Conservation (phyloP, 1,284 basidiomycete species). For the Cutaneotrichosporon sp. region DNA sequence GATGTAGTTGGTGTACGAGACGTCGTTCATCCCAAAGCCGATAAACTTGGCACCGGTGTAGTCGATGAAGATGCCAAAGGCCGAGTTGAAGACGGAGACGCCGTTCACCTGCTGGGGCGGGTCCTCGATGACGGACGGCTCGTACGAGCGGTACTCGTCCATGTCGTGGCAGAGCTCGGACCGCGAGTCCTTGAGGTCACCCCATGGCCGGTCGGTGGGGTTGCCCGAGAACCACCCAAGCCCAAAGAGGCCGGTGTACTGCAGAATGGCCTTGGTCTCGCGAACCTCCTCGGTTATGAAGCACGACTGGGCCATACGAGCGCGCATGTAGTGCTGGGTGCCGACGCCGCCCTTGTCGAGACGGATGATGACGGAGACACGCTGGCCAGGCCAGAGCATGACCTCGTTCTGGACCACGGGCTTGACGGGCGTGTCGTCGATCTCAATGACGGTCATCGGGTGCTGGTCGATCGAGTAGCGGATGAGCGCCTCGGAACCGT, state of each 20-base stretch:
- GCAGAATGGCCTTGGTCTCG: conserved; percentile 11
- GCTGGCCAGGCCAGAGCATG: conserved; percentile 35
- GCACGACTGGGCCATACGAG: conserved; percentile 25
- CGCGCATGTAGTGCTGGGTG: conserved; percentile 44
- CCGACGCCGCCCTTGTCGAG: conserved; percentile 34
- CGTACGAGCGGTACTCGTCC: conserved; percentile 10
- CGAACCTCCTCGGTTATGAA: background rate
- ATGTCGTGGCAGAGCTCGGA: conserved; percentile 13
- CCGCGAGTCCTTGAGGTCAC: conserved; percentile 4
- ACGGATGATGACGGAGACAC: conserved; percentile 44
- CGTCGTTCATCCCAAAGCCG: conserved; percentile 35
- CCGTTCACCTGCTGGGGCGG: background rate
- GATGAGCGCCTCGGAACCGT: conserved; percentile 20
- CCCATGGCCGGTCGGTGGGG: conserved; percentile 31
- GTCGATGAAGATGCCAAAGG: conserved; percentile 28
- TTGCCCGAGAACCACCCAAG: conserved; percentile 23
- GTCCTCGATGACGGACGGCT: conserved; percentile 23
- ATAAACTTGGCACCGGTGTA: conserved; percentile 22
- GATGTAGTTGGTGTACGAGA: conserved; percentile 34
- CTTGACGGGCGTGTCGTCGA: conserved; percentile 33
- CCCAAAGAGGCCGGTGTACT: conserved; percentile 18
- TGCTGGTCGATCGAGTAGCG: conserved; percentile 42
- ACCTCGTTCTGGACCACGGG: conserved; percentile 34
- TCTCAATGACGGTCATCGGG: conserved; percentile 34
- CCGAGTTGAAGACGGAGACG: conserved; percentile 12